Evolutionary conservation across 257 asterid species (phyloP).

Genomic region (Solanum neorickii): DNA sequence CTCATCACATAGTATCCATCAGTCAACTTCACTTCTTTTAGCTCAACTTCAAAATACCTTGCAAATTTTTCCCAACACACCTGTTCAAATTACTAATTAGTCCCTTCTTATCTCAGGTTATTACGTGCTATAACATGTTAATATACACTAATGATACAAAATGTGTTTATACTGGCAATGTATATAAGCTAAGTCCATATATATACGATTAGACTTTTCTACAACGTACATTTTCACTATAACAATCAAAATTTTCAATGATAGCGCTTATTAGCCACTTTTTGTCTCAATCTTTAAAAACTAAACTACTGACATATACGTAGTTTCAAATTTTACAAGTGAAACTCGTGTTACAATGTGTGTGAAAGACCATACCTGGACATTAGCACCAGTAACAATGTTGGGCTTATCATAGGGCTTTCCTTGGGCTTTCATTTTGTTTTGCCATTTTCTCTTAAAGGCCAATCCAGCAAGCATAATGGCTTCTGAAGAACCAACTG

Average conservation of each 20-base stretch:
- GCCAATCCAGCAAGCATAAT: conserved; percentile 95
- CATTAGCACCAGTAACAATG: conserved; percentile 87
- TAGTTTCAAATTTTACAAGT: neutral
- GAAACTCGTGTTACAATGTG: fast-evolving
- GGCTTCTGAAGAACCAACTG: conserved; percentile 93
- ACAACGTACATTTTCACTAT: neutral
- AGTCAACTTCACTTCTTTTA: conserved; percentile 64
- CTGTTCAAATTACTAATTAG: neutral
- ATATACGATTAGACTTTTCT: neutral
- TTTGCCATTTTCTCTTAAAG: conserved; percentile 85
- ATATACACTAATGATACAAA: neutral
- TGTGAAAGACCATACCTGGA: conserved; percentile 29
- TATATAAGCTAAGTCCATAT: neutral
- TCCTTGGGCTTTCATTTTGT: conserved; percentile 65
- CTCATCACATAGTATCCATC: conserved; percentile 91
- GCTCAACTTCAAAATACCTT: conserved; percentile 83
- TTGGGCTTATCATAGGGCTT: conserved; percentile 83
- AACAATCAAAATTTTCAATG: no score
- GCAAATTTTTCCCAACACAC: conserved; percentile 97
- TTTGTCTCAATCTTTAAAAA: neutral
- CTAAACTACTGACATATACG: neutral
- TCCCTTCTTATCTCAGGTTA: neutral
- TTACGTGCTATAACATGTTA: neutral
- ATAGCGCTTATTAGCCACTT: neutral
- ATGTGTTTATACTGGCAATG: neutral